Evolutionary conservation across 2,329 filamentous ascomycete genomes (phyloP), one percentile per base, ranked within the genome.

Genomic region (Curvularia eragrostidis): DNA sequence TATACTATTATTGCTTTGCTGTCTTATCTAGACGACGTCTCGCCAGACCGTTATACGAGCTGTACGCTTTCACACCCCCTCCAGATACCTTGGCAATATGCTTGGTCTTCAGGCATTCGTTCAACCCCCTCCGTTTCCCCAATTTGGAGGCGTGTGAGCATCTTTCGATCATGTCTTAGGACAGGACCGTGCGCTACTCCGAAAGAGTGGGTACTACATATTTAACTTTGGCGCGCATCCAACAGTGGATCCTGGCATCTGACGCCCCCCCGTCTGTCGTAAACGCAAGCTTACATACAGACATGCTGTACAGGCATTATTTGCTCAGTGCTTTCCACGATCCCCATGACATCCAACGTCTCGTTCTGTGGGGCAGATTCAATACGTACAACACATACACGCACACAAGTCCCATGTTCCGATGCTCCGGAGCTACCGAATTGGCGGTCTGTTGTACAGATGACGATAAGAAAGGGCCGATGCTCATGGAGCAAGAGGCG

Each of bases 301-400:
- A 18, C 38, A 15, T 30, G 13, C 32, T 2, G 34, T 18, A 36
- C 34, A 36, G 34, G 34, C 34, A 36, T 36, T 34, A n/a, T 15
- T 26, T 46, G 42, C 51, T 49, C 30, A 47, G 39, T 52, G 39
- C 39, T 39, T 44, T 18, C 12, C 13, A 32, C 42, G 36, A 39
- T 24, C 26, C 32, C 51, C 30, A 49, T 39, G 36, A 48, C 26
- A 26, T 43, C 30, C 18, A 32, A 32, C 41, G 51, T 58, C 55
- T 58, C 55, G 41, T 34, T 46, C n/a, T 49, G 55, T 54, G 44
- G 50, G 47, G 51, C 47, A 18, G 21, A 38, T 18, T n/a, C n/a
- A n/a, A n/a, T n/a, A n/a, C n/a, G n/a, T n/a, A n/a, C n/a, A n/a
- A n/a, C 21, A 43, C 32, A 18, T 38, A 48, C 36, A 51, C 32